Evolutionary conservation across 2,329 filamentous ascomycete genomes (phyloP).

Genomic region (Fusarium stilboides): DNA sequence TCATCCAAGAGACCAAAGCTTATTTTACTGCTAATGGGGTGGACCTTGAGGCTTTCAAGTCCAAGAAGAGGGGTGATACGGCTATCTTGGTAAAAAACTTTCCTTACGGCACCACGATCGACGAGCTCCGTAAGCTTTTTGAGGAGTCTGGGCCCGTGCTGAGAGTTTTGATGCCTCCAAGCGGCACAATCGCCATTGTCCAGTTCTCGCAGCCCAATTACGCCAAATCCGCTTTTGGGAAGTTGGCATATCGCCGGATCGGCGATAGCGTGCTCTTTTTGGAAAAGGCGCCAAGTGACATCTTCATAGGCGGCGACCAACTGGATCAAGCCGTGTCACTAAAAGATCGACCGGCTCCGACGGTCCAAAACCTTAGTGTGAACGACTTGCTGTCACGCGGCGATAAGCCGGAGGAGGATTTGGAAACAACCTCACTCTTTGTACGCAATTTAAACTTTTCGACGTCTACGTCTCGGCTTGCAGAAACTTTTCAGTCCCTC

Average conservation of each 20-base stretch:
- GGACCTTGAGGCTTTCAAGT: slow-evolving; percentile 92
- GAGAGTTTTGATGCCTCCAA: slow-evolving; percentile 90
- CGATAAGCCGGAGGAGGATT: slow-evolving; percentile 66
- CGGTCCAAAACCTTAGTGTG: slow-evolving; percentile 75
- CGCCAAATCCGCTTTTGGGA: slow-evolving; percentile 86
- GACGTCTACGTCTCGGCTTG: slow-evolving; percentile 83
- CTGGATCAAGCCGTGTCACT: slow-evolving; percentile 50
- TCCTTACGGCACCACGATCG: slow-evolving; percentile 82
- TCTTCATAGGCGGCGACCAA: slow-evolving; percentile 70
- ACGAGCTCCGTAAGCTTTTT: slow-evolving; percentile 85
- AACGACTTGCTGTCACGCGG: slow-evolving; percentile 77
- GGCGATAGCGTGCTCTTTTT: slow-evolving; percentile 93
- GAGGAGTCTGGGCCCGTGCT: slow-evolving; percentile 87
- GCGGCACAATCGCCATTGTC: slow-evolving; percentile 93
- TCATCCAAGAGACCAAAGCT: slow-evolving; percentile 95
- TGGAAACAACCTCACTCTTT: slow-evolving; percentile 85
- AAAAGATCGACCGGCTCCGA: slow-evolving; percentile 56
- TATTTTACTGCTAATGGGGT: slow-evolving; percentile 92
- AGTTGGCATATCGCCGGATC: slow-evolving; percentile 89
- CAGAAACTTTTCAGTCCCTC: slow-evolving; percentile 83
- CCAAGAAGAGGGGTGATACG: slow-evolving; percentile 85
- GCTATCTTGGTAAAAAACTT: slow-evolving; percentile 97
- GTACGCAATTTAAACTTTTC: slow-evolving; percentile 95
- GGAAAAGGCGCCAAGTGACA: slow-evolving; percentile 89
- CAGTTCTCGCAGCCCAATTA: slow-evolving; percentile 86